Evolutionary conservation across 495 filamentous ascomycete genomes (phyloP).

Genomic region (Entonaema liquescens): DNA sequence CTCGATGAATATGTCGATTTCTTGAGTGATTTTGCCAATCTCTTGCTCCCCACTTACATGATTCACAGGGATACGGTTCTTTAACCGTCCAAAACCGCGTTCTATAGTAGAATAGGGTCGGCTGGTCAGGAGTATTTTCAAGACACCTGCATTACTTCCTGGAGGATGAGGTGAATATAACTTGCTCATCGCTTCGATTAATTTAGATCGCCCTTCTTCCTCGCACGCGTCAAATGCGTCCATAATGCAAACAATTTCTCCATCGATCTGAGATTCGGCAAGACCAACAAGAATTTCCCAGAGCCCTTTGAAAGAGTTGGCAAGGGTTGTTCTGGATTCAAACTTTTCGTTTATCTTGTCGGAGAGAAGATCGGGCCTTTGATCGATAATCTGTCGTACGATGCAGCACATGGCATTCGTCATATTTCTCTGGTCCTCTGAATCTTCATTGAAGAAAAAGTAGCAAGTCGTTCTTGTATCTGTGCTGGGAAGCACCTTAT

Average conservation of each 20-base stretch:
- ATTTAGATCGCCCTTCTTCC: not conserved
- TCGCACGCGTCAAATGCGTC: not conserved
- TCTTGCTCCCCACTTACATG: not conserved
- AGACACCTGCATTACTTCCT: not conserved
- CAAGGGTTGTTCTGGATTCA: not conserved
- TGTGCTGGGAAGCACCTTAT: conserved; percentile 45
- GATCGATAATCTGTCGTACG: not conserved
- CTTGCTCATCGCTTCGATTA: not conserved
- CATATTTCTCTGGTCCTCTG: not conserved
- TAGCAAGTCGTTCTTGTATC: conserved; percentile 50
- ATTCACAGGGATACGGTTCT: not conserved
- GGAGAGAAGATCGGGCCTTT: not conserved
- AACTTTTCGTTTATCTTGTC: not conserved
- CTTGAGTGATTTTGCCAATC: not conserved
- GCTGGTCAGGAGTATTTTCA: not conserved
- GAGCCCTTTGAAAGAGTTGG: not conserved
- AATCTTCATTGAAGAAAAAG: conserved; percentile 66
- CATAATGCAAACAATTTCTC: not conserved
- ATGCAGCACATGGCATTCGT: not conserved
- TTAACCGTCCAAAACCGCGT: not conserved
- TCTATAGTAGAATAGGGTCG: not conserved
- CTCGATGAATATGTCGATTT: not conserved
- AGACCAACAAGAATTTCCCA: not conserved
- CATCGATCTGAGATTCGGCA: not conserved
- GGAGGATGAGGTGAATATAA: not conserved